A percentile compares a stretch with the other conserved stretches of the same genome.
phyloP scores from a whole-genome alignment of 2,329 filamentous ascomycete genomes.

The Curvularia verruculosa region DNA sequence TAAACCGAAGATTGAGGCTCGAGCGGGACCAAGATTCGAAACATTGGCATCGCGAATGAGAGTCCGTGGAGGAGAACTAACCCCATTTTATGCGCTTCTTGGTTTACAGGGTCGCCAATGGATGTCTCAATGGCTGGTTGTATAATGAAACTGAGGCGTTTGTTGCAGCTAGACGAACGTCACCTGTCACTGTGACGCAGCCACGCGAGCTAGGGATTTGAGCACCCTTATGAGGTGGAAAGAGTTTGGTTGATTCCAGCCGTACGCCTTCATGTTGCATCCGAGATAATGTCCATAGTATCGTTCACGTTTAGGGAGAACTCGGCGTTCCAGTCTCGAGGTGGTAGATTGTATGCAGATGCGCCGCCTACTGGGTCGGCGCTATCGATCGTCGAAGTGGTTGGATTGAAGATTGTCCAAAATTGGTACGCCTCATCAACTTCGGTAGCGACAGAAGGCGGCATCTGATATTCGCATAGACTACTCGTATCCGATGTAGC shows the following conservation, averaged over 20 bases:
- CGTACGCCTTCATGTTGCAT: slow-evolving; percentile 11
- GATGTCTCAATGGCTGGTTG: neutral
- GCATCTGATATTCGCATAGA: slow-evolving; percentile 22
- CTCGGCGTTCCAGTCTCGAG: slow-evolving; percentile 43
- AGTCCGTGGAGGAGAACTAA: neutral
- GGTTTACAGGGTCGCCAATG: neutral
- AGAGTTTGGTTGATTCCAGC: neutral
- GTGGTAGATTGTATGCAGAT: slow-evolving; percentile 33
- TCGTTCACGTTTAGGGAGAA: slow-evolving; percentile 40
- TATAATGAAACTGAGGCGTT: neutral
- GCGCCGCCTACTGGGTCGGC: slow-evolving; percentile 29
- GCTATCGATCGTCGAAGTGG: slow-evolving; percentile 31
- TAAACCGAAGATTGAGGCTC: neutral
- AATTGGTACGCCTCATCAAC: slow-evolving; percentile 38
- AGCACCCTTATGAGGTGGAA: neutral
- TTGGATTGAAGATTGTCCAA: slow-evolving; percentile 41
- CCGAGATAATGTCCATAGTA: slow-evolving; percentile 25
- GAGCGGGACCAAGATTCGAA: neutral
- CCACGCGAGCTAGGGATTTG: neutral
- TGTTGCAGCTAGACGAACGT: neutral
- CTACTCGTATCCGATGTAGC: slow-evolving; percentile 12
- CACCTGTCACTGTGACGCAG: neutral
- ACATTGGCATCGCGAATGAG: neutral
- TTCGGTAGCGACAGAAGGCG: slow-evolving; percentile 17
- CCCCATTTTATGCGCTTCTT: neutral